Percentiles rank a stretch among this genome's conserved stretches.
Evolutionary conservation across 805 yeast species (phyloP).

Genomic region (Starmerella floris): DNA sequence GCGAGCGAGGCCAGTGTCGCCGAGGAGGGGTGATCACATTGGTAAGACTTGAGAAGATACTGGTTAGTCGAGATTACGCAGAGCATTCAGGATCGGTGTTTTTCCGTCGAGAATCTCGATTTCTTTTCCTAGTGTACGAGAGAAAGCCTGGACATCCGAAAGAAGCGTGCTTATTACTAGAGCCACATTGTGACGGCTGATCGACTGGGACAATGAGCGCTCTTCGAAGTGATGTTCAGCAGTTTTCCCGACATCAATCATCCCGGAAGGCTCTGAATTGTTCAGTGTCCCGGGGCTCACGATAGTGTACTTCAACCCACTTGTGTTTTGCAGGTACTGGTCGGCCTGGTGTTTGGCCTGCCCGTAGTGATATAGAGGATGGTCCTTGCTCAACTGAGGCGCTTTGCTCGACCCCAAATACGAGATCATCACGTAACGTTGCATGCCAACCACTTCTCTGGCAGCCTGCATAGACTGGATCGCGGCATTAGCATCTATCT

Average conservation of each 20-base stretch:
- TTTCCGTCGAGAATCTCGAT: conserved; percentile 21
- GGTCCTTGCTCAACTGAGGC: conserved; percentile 34
- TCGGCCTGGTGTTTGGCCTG: conserved; percentile 55
- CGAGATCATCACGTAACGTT: conserved; percentile 41
- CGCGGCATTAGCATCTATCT: conserved; percentile 52
- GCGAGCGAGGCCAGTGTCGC: no score
- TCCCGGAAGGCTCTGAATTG: conserved; percentile 35
- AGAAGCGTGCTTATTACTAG: conserved; percentile 24
- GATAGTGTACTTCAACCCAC: conserved; percentile 41
- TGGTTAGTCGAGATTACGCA: not conserved
- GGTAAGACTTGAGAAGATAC: not conserved
- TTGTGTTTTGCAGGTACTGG: conserved; percentile 29
- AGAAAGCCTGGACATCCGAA: conserved; percentile 16
- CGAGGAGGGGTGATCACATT: no score
- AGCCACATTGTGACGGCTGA: conserved; percentile 45
- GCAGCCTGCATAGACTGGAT: conserved; percentile 45
- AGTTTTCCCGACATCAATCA: conserved; percentile 28
- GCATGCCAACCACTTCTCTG: conserved; percentile 30
- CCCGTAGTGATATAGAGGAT: conserved; percentile 36
- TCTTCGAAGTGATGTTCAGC: not conserved
- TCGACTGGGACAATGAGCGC: conserved; percentile 1
- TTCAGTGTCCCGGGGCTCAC: conserved; percentile 40
- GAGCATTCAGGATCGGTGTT: conserved; percentile 11
- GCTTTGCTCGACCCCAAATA: conserved; percentile 40
- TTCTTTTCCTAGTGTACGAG: conserved; percentile 9